phyloP scores from a whole-genome alignment of 2,329 filamentous ascomycete genomes.

The Waltergamsia citrina region DNA sequence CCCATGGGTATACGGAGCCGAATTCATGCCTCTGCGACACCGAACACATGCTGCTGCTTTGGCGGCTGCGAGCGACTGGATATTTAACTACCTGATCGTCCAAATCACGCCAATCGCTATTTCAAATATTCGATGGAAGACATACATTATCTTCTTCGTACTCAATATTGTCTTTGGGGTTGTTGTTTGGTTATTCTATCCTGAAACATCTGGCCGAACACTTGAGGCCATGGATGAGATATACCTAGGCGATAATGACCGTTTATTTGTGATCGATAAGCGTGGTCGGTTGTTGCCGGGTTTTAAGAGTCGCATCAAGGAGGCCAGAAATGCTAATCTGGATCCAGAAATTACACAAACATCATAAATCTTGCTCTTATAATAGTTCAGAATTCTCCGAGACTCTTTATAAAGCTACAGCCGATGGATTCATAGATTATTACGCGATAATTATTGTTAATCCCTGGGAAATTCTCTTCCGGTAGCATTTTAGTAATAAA shows the following conservation, averaged over 20 bases:
- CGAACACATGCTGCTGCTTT: slow-evolving; percentile 19
- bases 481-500: no score
- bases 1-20: slow-evolving; percentile 12
- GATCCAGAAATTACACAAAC: no score
- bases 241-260: neutral
- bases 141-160: slow-evolving; percentile 33
- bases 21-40: slow-evolving; percentile 17
- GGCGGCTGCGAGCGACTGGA: slow-evolving; percentile 21
- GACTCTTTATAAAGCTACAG: no score
- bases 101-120: neutral
- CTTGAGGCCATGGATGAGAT: slow-evolving; percentile 2
- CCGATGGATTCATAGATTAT: no score
- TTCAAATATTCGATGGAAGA: slow-evolving; percentile 33
- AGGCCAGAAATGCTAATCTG: no score
- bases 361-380: no score
- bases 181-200: slow-evolving; percentile 1
- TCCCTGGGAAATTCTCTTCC: no score
- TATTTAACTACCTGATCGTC: slow-evolving; percentile 19
- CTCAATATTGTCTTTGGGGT: slow-evolving; percentile 25
- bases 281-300: neutral
- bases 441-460: no score
- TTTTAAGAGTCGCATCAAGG: no score
- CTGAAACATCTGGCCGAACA: neutral
- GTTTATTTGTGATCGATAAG: neutral
- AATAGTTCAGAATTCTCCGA: no score